Base-by-base conservation (phyloP, 176 grass and related monocot species). In the Oryza australiensis region DNA sequence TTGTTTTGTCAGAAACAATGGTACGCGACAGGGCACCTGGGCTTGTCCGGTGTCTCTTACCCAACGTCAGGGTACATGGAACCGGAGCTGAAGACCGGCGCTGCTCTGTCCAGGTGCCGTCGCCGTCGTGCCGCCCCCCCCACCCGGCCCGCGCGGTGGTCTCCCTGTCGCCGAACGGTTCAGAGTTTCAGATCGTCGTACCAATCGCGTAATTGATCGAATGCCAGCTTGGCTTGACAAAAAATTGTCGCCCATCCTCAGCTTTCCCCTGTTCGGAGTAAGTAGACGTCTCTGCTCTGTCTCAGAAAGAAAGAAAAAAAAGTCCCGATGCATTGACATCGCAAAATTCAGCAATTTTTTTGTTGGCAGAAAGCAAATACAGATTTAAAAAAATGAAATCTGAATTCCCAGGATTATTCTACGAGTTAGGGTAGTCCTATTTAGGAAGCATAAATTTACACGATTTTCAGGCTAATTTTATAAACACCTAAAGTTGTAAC, bases 41-140 rank as follows among this genome's bases (percentile, higher is more conserved):
- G 72, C 12, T 12, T 66, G 62, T 55, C 62, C 41, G 24, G 45
- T 7, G 23, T 66, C 30, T 40, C 40, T 5, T 10, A 27, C 24
- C 1, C 6, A 28, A 24, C 28, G 41, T 15, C 41, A 13, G 76
- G n/a, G 20, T 12, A 5, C 1, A 3, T 49, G 62, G 9, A 51
- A 66, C 18, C 27, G 27, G 63, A 13, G 62, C 4, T 75, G 11
- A 20, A 34, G 14, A 34, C 33, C 29, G 20, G 2, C 18, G 28
- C 1, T 9, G 28, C 26, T 9, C 48, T 32, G 40, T 16, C 53
- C 37, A 4, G 15, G 26, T 0, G 26, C 33, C 82, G 62, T 62
- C 82, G 45, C 42, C 42, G 64, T 78, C 74, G 30, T 69, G 73
- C 33, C 2, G n/a, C n/a, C n/a, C n/a, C n/a, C n/a, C n/a, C n/a